phyloP scores from a whole-genome alignment of 768 basidiomycete species.

The Gyrodon lividus region DNA sequence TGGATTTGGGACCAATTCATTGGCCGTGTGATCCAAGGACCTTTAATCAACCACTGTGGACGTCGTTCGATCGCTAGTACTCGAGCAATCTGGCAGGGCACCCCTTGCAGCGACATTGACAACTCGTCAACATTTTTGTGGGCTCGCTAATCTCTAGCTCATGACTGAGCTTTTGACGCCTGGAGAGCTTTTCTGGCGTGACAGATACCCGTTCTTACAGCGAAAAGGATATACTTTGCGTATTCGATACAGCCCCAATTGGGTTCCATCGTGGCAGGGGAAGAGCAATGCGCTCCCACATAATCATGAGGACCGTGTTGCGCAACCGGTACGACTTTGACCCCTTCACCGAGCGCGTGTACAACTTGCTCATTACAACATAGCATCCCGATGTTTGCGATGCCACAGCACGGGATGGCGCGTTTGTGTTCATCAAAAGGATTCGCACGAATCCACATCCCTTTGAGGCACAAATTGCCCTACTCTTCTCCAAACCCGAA shows the following conservation, averaged over 20 bases:
- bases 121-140: too few relatives aligned
- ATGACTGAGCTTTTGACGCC: too few relatives aligned
- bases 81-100: too few relatives aligned
- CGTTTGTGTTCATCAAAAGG: slow-evolving; percentile 15
- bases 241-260: slow-evolving; percentile 25
- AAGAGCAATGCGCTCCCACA: neutral
- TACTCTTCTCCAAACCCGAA: neutral
- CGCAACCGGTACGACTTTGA: neutral
- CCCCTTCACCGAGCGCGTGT: neutral
- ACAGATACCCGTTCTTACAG: slow-evolving; percentile 13
- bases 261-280: slow-evolving; percentile 31
- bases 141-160: too few relatives aligned
- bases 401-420: slow-evolving; percentile 2
- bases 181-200: too few relatives aligned
- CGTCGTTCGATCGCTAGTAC: too few relatives aligned
- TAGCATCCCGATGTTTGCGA: slow-evolving; percentile 3
- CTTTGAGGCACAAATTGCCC: slow-evolving; percentile 3
- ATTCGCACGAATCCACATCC: neutral
- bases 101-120: too few relatives aligned
- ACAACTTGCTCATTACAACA: too few relatives aligned
- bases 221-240: slow-evolving; percentile 23
- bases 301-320: neutral
- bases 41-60: too few relatives aligned
- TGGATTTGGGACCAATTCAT: too few relatives aligned
- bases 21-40: too few relatives aligned